phyloP scores from a whole-genome alignment of 75 land plant genomes.

The Cupressus sempervirens region DNA sequence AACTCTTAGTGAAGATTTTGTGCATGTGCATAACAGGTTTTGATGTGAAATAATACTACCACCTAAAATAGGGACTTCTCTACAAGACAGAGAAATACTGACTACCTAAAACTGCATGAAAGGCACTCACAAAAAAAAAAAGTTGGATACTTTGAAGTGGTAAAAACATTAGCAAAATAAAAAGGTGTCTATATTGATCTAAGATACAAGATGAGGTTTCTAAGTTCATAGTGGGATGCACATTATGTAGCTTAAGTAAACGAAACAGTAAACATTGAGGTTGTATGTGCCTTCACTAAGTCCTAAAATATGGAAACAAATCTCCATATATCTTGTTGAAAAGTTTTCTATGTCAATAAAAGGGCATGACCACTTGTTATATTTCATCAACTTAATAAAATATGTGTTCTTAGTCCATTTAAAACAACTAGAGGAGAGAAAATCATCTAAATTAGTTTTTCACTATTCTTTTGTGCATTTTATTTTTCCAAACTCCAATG shows the following conservation, averaged over 20 bases:
- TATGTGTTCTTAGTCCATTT: neutral
- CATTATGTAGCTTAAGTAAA: neutral
- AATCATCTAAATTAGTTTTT: neutral
- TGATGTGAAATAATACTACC: too few species aligned
- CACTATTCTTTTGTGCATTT: neutral
- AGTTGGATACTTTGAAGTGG: neutral
- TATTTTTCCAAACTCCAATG: neutral
- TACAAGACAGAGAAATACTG: too few species aligned
- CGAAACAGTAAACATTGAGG: neutral
- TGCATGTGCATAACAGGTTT: neutral
- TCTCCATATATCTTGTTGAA: neutral
- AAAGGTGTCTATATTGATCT: neutral
- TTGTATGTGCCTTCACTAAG: neutral
- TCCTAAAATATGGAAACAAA: neutral
- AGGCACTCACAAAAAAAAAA: too few species aligned
- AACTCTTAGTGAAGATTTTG: neutral
- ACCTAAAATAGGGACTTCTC: too few species aligned
- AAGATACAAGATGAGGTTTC: neutral
- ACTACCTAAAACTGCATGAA: too few species aligned
- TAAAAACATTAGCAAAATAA: neutral
- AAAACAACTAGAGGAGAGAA: too few species aligned
- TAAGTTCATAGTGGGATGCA: neutral
- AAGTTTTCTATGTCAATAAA: too few species aligned
- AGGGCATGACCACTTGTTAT: neutral
- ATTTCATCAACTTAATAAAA: too few species aligned